Evolutionary conservation across 257 asterid genomes (phyloP).

Genomic region (Solanum etuberosum): DNA sequence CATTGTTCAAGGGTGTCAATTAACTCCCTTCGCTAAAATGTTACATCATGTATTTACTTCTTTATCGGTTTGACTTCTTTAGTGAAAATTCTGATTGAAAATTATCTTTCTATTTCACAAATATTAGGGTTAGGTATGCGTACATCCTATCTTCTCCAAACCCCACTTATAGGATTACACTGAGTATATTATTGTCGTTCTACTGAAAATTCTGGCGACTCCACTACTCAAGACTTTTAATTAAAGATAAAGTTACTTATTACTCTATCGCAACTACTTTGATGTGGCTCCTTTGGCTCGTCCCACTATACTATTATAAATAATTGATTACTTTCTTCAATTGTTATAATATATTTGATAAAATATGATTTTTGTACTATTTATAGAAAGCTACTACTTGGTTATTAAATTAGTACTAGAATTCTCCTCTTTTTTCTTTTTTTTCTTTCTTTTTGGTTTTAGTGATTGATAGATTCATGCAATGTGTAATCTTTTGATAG

Average conservation of each 20-base stretch:
- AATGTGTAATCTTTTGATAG: constrained; percentile 10
- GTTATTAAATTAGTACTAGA: not conserved
- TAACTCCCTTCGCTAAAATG: not conserved
- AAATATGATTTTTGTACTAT: not conserved
- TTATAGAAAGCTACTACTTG: not conserved
- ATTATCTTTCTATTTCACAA: not conserved
- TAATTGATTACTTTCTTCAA: not conserved
- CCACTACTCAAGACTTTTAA: fast-evolving
- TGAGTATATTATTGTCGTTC: fast-evolving
- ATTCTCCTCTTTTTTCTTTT: not conserved
- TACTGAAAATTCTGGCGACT: fast-evolving
- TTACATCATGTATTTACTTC: not conserved
- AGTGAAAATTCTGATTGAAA: not conserved
- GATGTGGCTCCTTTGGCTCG: not conserved
- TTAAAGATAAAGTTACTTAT: not conserved
- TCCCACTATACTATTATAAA: not conserved
- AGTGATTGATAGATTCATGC: constrained; percentile 42
- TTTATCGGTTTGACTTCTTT: not conserved
- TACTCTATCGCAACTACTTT: not conserved
- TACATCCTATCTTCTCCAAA: fast-evolving
- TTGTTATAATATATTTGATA: not conserved
- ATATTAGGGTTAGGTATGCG: not conserved
- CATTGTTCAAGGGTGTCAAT: not conserved
- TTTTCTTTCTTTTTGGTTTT: not conserved
- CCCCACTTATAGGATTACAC: not conserved